Conservation (phyloP, 768 basidiomycete genomes). For the Kwoniella dendrophila region DNA sequence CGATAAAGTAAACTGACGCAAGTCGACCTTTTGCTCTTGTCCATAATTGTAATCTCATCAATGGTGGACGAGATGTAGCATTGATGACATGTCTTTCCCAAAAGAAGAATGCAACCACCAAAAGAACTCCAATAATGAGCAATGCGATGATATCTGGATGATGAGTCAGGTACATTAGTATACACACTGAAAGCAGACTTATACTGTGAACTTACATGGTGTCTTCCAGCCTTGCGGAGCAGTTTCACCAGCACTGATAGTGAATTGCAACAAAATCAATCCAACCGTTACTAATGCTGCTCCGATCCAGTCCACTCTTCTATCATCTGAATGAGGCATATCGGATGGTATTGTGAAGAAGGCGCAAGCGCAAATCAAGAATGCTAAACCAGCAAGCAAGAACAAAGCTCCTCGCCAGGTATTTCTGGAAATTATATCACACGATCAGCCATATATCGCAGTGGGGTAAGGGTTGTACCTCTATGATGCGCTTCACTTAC, state of each 20-base stretch:
- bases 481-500: conserved; percentile 43
- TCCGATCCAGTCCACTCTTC: conserved; percentile 74
- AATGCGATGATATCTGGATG: conserved; percentile 70
- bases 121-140: conserved; percentile 67
- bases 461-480: not conserved
- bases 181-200: no score
- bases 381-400: conserved; percentile 65
- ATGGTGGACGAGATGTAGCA: conserved; percentile 42
- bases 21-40: conserved; percentile 49
- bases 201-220: conserved; percentile 57
- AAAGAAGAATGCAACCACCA: conserved; percentile 63
- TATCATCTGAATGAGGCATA: conserved; percentile 50
- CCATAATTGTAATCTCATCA: conserved; percentile 54
- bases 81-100: conserved; percentile 71
- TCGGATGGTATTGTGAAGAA: conserved; percentile 68
- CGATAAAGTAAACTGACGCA: conserved; percentile 45
- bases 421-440: conserved; percentile 4
- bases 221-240: conserved; percentile 68
- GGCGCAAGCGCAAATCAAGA: conserved; percentile 63
- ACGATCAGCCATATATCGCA: not conserved
- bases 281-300: conserved; percentile 68
- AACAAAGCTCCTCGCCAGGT: conserved; percentile 72
- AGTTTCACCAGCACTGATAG: conserved; percentile 68
- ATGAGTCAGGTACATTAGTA: not conserved
- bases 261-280: conserved; percentile 71